A percentile compares a stretch with the other conserved stretches of the same genome.
These are phyloP conservation scores for Reutealis trisperma DNA, from an alignment of 345 rosid genomes.

Conservation along the genomic window DNA sequence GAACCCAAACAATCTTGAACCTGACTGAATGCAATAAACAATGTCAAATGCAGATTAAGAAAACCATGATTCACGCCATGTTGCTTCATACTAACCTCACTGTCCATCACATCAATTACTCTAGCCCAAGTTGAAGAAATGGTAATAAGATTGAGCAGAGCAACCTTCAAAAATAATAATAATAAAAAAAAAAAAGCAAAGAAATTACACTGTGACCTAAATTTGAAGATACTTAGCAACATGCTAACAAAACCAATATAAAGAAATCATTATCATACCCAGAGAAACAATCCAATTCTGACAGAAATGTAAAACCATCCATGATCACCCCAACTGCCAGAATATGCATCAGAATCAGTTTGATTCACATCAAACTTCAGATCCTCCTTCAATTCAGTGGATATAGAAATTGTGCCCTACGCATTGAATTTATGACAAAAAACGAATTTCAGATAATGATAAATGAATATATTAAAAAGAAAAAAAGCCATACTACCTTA, in stretches of 20 bases:
- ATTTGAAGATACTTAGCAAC: background rate
- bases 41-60: conserved; percentile 31
- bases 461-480: background rate
- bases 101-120: conserved; percentile 88
- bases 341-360: conserved; percentile 31
- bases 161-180: conserved; percentile 47
- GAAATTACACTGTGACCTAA: background rate
- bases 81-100: conserved; percentile 58
- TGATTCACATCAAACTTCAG: conserved; percentile 28
- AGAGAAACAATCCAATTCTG: conserved; percentile 83
- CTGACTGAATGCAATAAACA: conserved; percentile 68
- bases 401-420: conserved; percentile 46
- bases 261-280: conserved; percentile 53
- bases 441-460: background rate
- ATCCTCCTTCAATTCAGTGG: conserved; percentile 42
- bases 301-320: conserved; percentile 79
- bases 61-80: background rate
- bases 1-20: conserved; percentile 94
- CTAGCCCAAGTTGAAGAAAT: conserved; percentile 98
- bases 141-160: conserved; percentile 84
- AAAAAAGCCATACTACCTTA: conserved; percentile 45
- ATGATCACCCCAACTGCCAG: conserved; percentile 49
- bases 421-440: conserved; percentile 1
- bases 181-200: conserved; percentile 1
- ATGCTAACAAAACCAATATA: background rate